phyloP scores from a whole-genome alignment of 495 filamentous ascomycete genomes.

The Xylaria venustula region DNA sequence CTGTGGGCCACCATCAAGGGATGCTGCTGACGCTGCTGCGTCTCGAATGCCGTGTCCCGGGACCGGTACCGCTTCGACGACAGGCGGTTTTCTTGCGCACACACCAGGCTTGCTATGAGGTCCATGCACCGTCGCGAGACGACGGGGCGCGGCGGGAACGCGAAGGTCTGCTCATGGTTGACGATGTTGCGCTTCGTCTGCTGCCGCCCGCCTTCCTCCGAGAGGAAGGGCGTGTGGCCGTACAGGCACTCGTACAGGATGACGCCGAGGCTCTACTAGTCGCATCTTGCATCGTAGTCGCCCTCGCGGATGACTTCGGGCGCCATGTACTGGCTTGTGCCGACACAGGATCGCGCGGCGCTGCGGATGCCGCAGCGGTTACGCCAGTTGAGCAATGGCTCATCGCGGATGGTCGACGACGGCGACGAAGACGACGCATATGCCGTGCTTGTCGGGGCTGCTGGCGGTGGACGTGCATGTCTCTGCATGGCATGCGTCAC shows the following conservation, averaged over 20 bases:
- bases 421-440: too few species aligned
- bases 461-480: conserved; percentile 48
- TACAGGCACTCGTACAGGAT: conserved; percentile 94
- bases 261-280: conserved; percentile 94
- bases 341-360: conserved; percentile 82
- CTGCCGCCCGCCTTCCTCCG: conserved; percentile 65
- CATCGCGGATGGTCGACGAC: conserved; percentile 31
- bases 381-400: conserved; percentile 71
- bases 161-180: conserved; percentile 47
- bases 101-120: conserved; percentile 72
- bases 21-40: neutral
- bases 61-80: conserved; percentile 66
- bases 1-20: conserved; percentile 17
- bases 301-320: conserved; percentile 86
- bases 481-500: conserved; percentile 49
- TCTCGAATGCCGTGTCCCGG: conserved; percentile 21
- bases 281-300: conserved; percentile 85
- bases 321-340: conserved; percentile 97
- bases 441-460: conserved; percentile 14
- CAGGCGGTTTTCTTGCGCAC: conserved; percentile 72
- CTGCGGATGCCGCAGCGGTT: conserved; percentile 71
- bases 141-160: conserved; percentile 62
- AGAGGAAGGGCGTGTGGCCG: conserved; percentile 84
- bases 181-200: conserved; percentile 80
- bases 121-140: conserved; percentile 66